Percentiles rank a stretch among this genome's conserved stretches.
phyloP scores from a whole-genome alignment of 345 rosid species.

The Heritiera fomes region DNA sequence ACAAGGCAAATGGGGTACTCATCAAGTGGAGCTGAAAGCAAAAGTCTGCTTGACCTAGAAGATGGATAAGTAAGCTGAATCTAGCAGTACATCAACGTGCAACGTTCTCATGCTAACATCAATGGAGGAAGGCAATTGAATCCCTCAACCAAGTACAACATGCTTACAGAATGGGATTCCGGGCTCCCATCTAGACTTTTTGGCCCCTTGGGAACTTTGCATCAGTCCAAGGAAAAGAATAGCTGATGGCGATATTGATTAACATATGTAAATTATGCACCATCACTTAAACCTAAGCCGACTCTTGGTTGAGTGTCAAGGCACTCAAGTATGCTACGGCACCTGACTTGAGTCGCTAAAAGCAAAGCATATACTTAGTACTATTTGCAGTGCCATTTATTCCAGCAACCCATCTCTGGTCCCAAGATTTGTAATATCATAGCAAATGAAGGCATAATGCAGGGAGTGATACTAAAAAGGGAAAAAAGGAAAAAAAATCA shows the following conservation, averaged over 20 bases:
- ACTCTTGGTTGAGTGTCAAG: neutral
- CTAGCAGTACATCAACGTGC: neutral
- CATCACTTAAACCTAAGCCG: neutral
- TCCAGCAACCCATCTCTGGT: neutral
- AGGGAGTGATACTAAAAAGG: neutral
- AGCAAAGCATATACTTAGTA: slow-evolving; percentile 1
- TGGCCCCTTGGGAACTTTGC: neutral
- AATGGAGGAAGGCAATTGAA: neutral
- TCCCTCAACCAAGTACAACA: neutral
- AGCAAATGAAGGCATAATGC: neutral
- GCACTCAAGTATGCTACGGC: neutral
- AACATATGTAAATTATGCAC: neutral
- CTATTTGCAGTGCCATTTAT: neutral
- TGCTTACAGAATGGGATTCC: neutral
- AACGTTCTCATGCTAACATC: neutral
- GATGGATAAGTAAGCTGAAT: neutral
- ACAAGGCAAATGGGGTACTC: neutral
- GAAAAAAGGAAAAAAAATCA: neutral
- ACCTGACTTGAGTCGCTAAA: neutral
- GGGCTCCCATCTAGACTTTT: neutral
- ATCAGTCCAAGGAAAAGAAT: neutral
- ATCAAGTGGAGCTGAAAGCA: slow-evolving; percentile 7
- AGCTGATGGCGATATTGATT: neutral
- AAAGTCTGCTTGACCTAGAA: neutral
- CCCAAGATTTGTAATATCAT: neutral